Base-by-base conservation (phyloP, 139 green algal species). In the Klebsormidium nitens region DNA sequence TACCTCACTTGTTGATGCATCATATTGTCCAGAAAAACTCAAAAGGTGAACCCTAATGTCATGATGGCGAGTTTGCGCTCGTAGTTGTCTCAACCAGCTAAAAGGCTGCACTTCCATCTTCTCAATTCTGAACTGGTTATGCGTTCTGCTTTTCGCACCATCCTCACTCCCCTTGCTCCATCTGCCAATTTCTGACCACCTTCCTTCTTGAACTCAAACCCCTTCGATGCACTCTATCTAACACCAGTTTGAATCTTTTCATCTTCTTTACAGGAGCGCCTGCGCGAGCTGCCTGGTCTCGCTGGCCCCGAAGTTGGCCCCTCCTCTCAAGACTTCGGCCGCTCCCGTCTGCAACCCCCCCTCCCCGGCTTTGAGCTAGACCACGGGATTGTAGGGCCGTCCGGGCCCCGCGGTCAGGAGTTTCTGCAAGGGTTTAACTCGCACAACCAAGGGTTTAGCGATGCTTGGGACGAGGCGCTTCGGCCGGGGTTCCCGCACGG, bases 231-330 rank as follows among this genome's bases (percentile, higher is more conserved):
- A 52, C 44, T 52, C 19, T 17, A 17, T n/a, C n/a, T n/a, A n/a
- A 52, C 44, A 52, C 17, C 44, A 52, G 17, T 52, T 19, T 28
- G 19, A 52, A 19, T 52, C 17, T 17, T 19, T 19, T 28, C 17
- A 17, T 28, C 44, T 19, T 28, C 44, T 52, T 52, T 52, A 34
- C 64, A 78, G 71, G 71, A 78, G 39, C 32, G 47, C 8, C n/a
- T 78, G 31, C 52, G 71, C 23, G 71, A 78, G 56, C 65, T 78
- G n/a, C 71, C 71, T 35, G 44, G 71, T 11, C 36, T 78, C 36
- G 66, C 50, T 29, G 71, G 69, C 32, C 23, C 23, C 46, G 46
- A 23, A 55, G 46, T 31, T 23, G 46, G 23, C 23, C 23, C 46
- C 46, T 31, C 46, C 46, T 55, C 46, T 23, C 23, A 23, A 55